Evolutionary conservation across 2,329 filamentous ascomycete genomes (phyloP), one percentile per base, ranked within the genome.

Genomic region (Podosphaera leucotricha): DNA sequence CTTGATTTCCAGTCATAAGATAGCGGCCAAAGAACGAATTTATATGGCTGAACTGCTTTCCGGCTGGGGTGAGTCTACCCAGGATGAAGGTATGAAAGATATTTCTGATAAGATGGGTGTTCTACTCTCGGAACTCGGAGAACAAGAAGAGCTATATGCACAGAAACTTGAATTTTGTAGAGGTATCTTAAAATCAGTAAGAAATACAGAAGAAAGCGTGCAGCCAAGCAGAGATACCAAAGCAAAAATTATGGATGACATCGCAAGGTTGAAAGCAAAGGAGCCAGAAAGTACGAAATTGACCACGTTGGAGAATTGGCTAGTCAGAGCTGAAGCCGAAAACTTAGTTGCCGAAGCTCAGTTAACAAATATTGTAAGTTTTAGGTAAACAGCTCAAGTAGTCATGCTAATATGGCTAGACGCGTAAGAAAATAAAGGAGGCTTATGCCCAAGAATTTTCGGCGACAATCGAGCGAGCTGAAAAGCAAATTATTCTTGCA

Each of bases 51-150:
- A 77, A 10, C 87, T 95, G 65, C 73, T 98, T 38, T 92, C 84
- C 6, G 86, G 95, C 53, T 98, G 90, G 90, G 90, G 90, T 46
- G 86, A 95, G 64, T 73, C 81, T 47, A 94, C 86, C 1, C 72
- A 75, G 44, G 90, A 98, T 56, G 84, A 92, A 48, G 75, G 77
- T 43, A 69, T 95, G 55, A 84, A 75, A 43, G 90, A 95, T 58
- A 72, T 98, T 53, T 85, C 81, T 47, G 90, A 95, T 69, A 98
- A 98, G 69, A 70, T 98, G 43, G 90, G 85, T 43, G 87, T 95
- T 35, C 66, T 98, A 54, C 67, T 98, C 47, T 80, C 81, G 19
- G 90, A 95, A 66, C 75, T 98, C 48, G 90, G 85, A 43, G 85
- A 93, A 62, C 85, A 92, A 62, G 90, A 98, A 60, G 86, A 94